phyloP scores from a whole-genome alignment of 108 stramenopile species.

The Cylindrotheca fusiformis region DNA sequence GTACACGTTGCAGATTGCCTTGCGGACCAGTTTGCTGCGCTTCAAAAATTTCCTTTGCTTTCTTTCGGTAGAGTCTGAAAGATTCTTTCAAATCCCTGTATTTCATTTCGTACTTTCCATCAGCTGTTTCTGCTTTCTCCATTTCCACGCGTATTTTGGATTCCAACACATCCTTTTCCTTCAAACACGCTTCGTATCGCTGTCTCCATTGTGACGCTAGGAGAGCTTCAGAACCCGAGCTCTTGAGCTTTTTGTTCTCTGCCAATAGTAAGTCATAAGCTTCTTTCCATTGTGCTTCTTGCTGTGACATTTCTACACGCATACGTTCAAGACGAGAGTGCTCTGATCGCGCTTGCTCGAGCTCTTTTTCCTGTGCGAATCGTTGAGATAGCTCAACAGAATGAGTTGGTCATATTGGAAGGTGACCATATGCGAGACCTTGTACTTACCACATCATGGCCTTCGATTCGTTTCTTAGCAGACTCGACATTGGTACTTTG shows the following conservation, averaged over 20 bases:
- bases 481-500: slow-evolving; percentile 69
- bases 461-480: slow-evolving; percentile 69
- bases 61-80: slow-evolving; percentile 85
- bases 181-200: slow-evolving; percentile 80
- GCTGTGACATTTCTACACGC: slow-evolving; percentile 61
- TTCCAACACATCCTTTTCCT: slow-evolving; percentile 81
- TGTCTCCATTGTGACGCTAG: slow-evolving; percentile 92
- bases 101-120: slow-evolving; percentile 80
- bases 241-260: slow-evolving; percentile 82
- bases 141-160: slow-evolving; percentile 53
- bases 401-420: slow-evolving; percentile 1
- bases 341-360: slow-evolving; percentile 27
- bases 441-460: slow-evolving; percentile 36
- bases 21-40: slow-evolving; percentile 67
- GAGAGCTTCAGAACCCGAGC: slow-evolving; percentile 83
- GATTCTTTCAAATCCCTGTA: slow-evolving; percentile 89
- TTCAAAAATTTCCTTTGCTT: slow-evolving; percentile 91
- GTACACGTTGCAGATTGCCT: not conserved
- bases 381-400: not conserved
- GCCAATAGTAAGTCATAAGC: slow-evolving; percentile 78
- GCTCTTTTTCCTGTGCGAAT: slow-evolving; percentile 3
- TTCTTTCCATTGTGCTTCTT: slow-evolving; percentile 89
- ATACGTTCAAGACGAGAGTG: slow-evolving; percentile 38
- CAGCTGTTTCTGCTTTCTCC: slow-evolving; percentile 36
- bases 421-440: slow-evolving; percentile 1